Evolutionary conservation across 2,329 filamentous ascomycete species (phyloP).

Genomic region (Alternaria consortialis): DNA sequence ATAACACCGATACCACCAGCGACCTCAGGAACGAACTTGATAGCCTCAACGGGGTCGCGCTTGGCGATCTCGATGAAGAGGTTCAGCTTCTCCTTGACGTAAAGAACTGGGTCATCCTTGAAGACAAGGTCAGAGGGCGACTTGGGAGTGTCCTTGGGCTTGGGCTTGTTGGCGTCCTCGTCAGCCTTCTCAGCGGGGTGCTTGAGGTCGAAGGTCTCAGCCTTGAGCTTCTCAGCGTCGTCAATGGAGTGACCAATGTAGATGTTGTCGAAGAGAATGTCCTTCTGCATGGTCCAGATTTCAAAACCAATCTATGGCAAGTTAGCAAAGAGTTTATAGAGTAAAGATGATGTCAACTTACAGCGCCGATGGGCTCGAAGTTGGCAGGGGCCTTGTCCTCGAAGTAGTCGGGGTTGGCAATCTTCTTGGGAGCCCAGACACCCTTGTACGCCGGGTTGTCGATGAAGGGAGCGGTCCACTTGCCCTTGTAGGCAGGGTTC

Average conservation of each 20-base stretch:
- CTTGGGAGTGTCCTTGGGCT: conserved; percentile 70
- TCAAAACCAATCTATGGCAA: conserved; percentile 85
- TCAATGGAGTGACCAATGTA: conserved; percentile 98
- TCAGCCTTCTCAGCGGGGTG: conserved; percentile 80
- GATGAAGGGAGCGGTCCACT: conserved; percentile 91
- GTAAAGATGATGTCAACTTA: conserved; percentile 62
- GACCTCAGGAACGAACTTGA: conserved; percentile 91
- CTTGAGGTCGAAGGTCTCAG: conserved; percentile 93
- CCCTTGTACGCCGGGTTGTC: conserved; percentile 99
- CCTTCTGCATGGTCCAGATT: conserved; percentile 99
- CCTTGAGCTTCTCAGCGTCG: conserved; percentile 87
- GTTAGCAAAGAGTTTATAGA: conserved; percentile 21
- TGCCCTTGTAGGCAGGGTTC: conserved; percentile 98
- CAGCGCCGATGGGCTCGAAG: conserved; percentile 97
- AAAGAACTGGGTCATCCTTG: conserved; percentile 87
- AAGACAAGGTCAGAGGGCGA: conserved; percentile 83
- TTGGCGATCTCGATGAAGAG: conserved; percentile 87
- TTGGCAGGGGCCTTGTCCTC: conserved; percentile 97
- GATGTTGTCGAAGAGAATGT: conserved; percentile 99
- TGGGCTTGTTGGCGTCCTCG: conserved; percentile 82
- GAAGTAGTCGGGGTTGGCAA: conserved; percentile 93
- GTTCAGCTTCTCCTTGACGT: conserved; percentile 90
- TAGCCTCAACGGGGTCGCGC: conserved; percentile 81
- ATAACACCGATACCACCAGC: conserved; percentile 80
- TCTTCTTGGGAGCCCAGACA: conserved; percentile 92